These are phyloP conservation scores for Vigna mungo DNA, from an alignment of 306 rosid genomes.

Conservation along the genomic window DNA sequence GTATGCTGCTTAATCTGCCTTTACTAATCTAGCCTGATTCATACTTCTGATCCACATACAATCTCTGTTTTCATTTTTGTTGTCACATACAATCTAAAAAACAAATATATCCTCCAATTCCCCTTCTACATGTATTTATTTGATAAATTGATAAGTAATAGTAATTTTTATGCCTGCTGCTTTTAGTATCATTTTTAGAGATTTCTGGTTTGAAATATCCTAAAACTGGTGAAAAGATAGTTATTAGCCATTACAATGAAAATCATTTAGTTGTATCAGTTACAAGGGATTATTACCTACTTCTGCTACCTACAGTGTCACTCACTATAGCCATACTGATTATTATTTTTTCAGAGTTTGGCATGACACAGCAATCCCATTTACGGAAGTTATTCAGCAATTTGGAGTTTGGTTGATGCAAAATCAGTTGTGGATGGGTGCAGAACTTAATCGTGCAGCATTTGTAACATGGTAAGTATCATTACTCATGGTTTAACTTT, in stretches of 20 bases:
- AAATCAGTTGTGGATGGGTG: constrained; percentile 72
- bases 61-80: constrained; percentile 5
- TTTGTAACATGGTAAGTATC: constrained; percentile 80
- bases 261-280: constrained; percentile 11
- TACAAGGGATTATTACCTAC: constrained; percentile 27
- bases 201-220: constrained; percentile 22
- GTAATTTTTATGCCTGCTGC: constrained; percentile 25
- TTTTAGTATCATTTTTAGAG: neutral
- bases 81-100: constrained; percentile 1
- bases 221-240: constrained; percentile 25
- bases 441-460: constrained; percentile 71
- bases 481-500: constrained; percentile 22
- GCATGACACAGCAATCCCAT: constrained; percentile 92
- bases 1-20: constrained; percentile 54
- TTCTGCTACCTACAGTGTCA: neutral
- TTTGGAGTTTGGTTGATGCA: constrained; percentile 82
- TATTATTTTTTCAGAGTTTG: constrained; percentile 67
- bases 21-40: constrained; percentile 6
- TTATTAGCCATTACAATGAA: neutral
- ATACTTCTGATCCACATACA: constrained; percentile 28
- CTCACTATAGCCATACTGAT: neutral
- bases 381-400: constrained; percentile 75
- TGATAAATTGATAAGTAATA: neutral
- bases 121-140: constrained; percentile 9
- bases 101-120: constrained; percentile 16